A percentile compares a stretch with the other conserved stretches of the same genome.
These are phyloP conservation scores for Beauveria pseudobassiana DNA, from an alignment of 2,329 filamentous ascomycete species.

Conservation along the genomic window DNA sequence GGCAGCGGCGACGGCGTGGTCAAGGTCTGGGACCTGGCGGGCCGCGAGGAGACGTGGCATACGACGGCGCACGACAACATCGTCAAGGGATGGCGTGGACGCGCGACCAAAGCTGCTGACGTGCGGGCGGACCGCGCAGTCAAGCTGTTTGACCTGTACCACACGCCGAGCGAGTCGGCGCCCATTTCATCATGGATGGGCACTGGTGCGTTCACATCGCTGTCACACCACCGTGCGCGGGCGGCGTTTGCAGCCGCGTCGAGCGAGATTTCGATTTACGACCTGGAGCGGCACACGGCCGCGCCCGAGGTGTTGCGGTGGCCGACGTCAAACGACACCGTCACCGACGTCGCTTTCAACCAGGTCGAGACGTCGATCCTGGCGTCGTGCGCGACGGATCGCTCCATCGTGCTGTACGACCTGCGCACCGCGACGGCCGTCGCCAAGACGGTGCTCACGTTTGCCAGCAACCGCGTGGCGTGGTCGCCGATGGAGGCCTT, in stretches of 20 bases:
- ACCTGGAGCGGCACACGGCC: conserved; percentile 71
- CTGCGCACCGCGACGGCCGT: conserved; percentile 79
- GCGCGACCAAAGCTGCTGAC: conserved; percentile 76
- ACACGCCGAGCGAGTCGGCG: conserved; percentile 57
- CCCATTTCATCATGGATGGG: conserved; percentile 83
- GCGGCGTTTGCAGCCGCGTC: conserved; percentile 76
- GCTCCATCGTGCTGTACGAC: conserved; percentile 85
- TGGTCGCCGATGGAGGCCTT: conserved; percentile 98
- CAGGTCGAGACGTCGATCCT: conserved; percentile 88
- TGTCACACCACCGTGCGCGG: conserved; percentile 73
- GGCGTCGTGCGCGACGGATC: conserved; percentile 76
- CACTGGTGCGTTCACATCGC: conserved; percentile 69
- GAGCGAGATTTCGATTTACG: conserved; percentile 78
- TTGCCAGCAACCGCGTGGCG: conserved; percentile 74
- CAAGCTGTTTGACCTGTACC: conserved; percentile 88
- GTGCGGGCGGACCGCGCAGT: conserved; percentile 81
- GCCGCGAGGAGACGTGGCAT: conserved; percentile 66
- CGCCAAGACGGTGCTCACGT: conserved; percentile 70
- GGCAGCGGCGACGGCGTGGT: conserved; percentile 88
- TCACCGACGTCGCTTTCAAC: conserved; percentile 84
- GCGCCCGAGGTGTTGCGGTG: conserved; percentile 77
- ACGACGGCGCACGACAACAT: conserved; percentile 85
- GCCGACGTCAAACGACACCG: conserved; percentile 85
- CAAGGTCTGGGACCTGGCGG: conserved; percentile 81
- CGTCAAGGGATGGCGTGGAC: conserved; percentile 89